Conservation (phyloP, 129 eudicot genomes). For the Glebionis coronaria region DNA sequence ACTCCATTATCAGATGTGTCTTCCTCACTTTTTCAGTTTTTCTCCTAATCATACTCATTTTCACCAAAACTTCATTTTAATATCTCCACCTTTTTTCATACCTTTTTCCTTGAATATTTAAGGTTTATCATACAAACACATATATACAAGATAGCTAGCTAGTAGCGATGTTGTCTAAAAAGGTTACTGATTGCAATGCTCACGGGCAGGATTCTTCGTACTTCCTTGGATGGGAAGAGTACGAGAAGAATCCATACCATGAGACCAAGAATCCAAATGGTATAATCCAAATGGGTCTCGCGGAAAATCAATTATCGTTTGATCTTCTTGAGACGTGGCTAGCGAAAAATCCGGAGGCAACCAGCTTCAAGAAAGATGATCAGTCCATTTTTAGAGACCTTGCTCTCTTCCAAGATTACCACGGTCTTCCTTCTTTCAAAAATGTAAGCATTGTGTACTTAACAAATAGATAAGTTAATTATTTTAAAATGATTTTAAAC, state of each 20-base stretch:
- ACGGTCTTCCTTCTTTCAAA: slow-evolving; percentile 90
- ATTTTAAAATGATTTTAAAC: neutral
- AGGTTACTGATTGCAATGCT: slow-evolving; percentile 55
- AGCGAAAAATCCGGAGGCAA: slow-evolving; percentile 61
- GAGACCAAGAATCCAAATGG: slow-evolving; percentile 57
- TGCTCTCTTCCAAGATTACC: slow-evolving; percentile 93
- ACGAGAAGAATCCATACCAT: slow-evolving; percentile 85
- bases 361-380: slow-evolving; percentile 55
- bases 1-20: neutral
- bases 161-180: slow-evolving; percentile 47
- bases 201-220: slow-evolving; percentile 93
- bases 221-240: slow-evolving; percentile 95
- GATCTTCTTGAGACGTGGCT: slow-evolving; percentile 81
- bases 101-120: slow-evolving; percentile 14
- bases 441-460: slow-evolving; percentile 47
- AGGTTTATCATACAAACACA: neutral
- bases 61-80: neutral
- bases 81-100: neutral
- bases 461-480: neutral
- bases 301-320: slow-evolving; percentile 88
- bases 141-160: neutral
- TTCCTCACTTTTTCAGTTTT: neutral
- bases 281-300: slow-evolving; percentile 91
- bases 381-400: slow-evolving; percentile 70
- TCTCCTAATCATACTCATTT: neutral